These are phyloP conservation scores for Candida palmyrensis DNA, from an alignment of 805 yeast genomes.

Conservation along the genomic window DNA sequence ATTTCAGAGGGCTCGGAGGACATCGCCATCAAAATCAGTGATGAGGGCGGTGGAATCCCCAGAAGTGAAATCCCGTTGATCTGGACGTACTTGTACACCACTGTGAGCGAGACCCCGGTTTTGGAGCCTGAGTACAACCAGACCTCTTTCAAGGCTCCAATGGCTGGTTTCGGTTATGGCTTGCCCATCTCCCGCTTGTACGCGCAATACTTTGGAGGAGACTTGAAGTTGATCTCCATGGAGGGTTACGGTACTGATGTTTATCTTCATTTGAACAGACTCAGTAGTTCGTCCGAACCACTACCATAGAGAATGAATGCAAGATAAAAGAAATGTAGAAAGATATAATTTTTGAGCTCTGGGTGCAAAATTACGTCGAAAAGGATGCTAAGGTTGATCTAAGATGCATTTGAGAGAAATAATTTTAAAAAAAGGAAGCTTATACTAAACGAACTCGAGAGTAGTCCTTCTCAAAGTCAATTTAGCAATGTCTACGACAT, in stretches of 20 bases:
- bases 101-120: constrained; percentile 69
- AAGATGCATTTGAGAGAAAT: too few relatives aligned
- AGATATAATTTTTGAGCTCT: not conserved
- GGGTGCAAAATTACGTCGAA: too few relatives aligned
- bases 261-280: constrained; percentile 76
- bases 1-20: constrained; percentile 89
- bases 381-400: too few relatives aligned
- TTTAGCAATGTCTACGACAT: too few relatives aligned
- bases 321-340: constrained; percentile 1
- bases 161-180: constrained; percentile 94
- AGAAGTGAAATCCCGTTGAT: constrained; percentile 77
- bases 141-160: constrained; percentile 76
- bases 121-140: constrained; percentile 55
- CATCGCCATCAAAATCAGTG: constrained; percentile 83
- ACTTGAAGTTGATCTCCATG: constrained; percentile 80
- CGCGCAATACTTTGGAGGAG: constrained; percentile 89
- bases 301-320: constrained; percentile 30
- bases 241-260: constrained; percentile 95
- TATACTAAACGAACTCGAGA: too few relatives aligned
- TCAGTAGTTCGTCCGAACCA: constrained; percentile 71
- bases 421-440: too few relatives aligned
- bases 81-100: constrained; percentile 89
- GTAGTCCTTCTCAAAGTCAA: too few relatives aligned
- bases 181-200: constrained; percentile 80
- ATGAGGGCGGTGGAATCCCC: constrained; percentile 93